Percentiles rank a stretch among this genome's conserved stretches.
These are phyloP conservation scores for Pulicaria dysenterica DNA, from an alignment of 129 eudicot species.

Conservation along the genomic window DNA sequence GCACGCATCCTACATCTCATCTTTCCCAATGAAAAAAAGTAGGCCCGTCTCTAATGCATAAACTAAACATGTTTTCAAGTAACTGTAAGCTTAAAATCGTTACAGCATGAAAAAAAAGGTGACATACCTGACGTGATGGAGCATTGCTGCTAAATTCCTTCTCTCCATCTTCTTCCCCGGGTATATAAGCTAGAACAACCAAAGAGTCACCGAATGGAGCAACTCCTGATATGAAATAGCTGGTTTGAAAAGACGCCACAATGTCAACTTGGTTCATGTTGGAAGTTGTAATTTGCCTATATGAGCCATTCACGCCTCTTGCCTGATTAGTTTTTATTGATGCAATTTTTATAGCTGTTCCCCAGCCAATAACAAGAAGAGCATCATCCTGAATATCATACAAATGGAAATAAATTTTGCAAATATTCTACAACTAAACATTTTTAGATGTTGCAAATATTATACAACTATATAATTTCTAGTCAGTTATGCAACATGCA, in stretches of 20 bases:
- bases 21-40: not conserved
- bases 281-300: slow-evolving; percentile 62
- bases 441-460: too few relatives aligned
- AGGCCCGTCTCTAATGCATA: not conserved
- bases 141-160: slow-evolving; percentile 73
- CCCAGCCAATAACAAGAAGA: slow-evolving; percentile 98
- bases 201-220: slow-evolving; percentile 97
- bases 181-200: slow-evolving; percentile 93
- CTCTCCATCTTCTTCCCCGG: slow-evolving; percentile 92
- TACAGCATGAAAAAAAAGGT: slow-evolving; percentile 3
- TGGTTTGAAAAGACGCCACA: slow-evolving; percentile 92
- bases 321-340: slow-evolving; percentile 65
- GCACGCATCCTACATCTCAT: not conserved
- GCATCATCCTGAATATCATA: slow-evolving; percentile 70
- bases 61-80: not conserved
- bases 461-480: slow-evolving; percentile 3
- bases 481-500: not conserved
- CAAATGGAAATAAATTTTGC: slow-evolving; percentile 20
- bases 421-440: slow-evolving; percentile 13
- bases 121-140: slow-evolving; percentile 85
- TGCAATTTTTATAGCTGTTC: slow-evolving; percentile 88
- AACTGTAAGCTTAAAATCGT: not conserved
- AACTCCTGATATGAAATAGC: slow-evolving; percentile 92
- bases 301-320: slow-evolving; percentile 66
- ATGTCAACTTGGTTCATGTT: slow-evolving; percentile 88